A percentile compares a stretch with the other conserved stretches of the same genome.
These are phyloP conservation scores for Pichiaceae sp. DNA, from an alignment of 1,139 yeast genomes.

Conservation along the genomic window DNA sequence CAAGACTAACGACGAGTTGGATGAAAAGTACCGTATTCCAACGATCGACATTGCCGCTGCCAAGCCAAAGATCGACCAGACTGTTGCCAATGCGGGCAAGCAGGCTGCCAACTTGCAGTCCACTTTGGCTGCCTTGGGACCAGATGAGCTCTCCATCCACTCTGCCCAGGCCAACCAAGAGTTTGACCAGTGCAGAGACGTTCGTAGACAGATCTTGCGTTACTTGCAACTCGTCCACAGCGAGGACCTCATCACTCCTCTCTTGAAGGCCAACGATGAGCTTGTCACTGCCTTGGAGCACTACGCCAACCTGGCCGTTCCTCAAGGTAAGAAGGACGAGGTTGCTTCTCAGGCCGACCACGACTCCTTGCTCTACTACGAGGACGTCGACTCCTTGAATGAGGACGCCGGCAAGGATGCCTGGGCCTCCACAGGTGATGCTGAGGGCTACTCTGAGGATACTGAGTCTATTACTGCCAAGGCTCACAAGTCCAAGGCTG, in stretches of 20 bases:
- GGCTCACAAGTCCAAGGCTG: neutral
- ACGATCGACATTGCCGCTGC: slow-evolving; percentile 63
- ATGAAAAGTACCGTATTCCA: slow-evolving; percentile 54
- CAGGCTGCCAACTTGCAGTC: slow-evolving; percentile 68
- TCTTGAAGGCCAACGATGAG: slow-evolving; percentile 84
- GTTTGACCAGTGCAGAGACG: slow-evolving; percentile 67
- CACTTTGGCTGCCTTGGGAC: slow-evolving; percentile 46
- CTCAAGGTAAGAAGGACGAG: slow-evolving; percentile 19
- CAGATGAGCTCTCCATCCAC: slow-evolving; percentile 50
- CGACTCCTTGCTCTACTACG: slow-evolving; percentile 26
- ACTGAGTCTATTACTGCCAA: neutral
- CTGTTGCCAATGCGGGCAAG: slow-evolving; percentile 71
- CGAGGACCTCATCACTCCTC: slow-evolving; percentile 79
- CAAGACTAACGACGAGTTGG: slow-evolving; percentile 34
- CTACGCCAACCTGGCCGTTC: slow-evolving; percentile 54
- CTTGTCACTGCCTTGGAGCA: slow-evolving; percentile 63
- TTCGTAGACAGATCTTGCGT: slow-evolving; percentile 69
- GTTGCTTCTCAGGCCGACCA: slow-evolving; percentile 18
- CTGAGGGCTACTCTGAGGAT: neutral
- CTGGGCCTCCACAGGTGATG: slow-evolving; percentile 1
- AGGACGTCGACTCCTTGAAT: slow-evolving; percentile 23
- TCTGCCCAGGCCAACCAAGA: slow-evolving; percentile 48
- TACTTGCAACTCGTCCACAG: slow-evolving; percentile 77
- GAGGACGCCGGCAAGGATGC: slow-evolving; percentile 6
- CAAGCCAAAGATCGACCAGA: slow-evolving; percentile 59